Percentiles rank a stretch among this genome's conserved stretches.
These are phyloP conservation scores for Xylaria cubensis DNA, from an alignment of 495 filamentous ascomycete species.

Conservation along the genomic window DNA sequence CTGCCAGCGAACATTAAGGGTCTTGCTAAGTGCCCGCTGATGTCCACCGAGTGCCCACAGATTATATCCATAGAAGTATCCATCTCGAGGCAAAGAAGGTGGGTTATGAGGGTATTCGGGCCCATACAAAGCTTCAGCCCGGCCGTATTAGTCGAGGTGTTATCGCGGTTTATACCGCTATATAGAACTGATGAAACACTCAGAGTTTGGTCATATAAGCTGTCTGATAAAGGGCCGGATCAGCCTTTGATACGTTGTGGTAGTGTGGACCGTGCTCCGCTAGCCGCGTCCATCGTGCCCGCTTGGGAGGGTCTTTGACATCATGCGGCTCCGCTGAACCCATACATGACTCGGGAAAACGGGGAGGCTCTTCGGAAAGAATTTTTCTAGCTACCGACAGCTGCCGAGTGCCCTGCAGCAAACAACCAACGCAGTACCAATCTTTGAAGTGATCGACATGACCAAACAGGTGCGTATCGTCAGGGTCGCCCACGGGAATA, in stretches of 20 bases:
- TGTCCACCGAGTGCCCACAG: conserved; percentile 8
- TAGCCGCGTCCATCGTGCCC: conserved; percentile 21
- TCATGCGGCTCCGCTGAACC: conserved; percentile 28
- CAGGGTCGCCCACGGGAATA: not conserved
- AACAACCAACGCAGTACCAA: conserved; percentile 10
- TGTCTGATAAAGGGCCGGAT: conserved; percentile 18
- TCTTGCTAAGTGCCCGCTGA: conserved; percentile 16
- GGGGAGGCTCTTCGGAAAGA: conserved; percentile 18
- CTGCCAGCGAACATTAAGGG: conserved; percentile 16
- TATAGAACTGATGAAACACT: conserved; percentile 22
- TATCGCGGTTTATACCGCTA: conserved; percentile 2
- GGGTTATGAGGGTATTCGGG: conserved; percentile 16
- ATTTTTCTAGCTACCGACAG: conserved; percentile 15
- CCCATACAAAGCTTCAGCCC: conserved; percentile 9
- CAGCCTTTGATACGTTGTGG: conserved; percentile 1
- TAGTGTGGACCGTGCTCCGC: conserved; percentile 12
- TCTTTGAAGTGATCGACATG: conserved; percentile 14
- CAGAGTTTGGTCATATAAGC: conserved; percentile 7
- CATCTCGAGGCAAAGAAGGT: conserved; percentile 17
- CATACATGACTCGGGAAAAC: conserved; percentile 22
- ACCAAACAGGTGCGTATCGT: conserved; percentile 13
- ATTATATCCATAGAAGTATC: conserved; percentile 14
- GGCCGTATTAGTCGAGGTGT: conserved; percentile 16
- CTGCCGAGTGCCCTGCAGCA: conserved; percentile 11
- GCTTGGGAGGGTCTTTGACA: conserved; percentile 19